These are phyloP conservation scores for Pseudocercospora fuligena DNA, from an alignment of 2,329 filamentous ascomycete species.

Conservation along the genomic window DNA sequence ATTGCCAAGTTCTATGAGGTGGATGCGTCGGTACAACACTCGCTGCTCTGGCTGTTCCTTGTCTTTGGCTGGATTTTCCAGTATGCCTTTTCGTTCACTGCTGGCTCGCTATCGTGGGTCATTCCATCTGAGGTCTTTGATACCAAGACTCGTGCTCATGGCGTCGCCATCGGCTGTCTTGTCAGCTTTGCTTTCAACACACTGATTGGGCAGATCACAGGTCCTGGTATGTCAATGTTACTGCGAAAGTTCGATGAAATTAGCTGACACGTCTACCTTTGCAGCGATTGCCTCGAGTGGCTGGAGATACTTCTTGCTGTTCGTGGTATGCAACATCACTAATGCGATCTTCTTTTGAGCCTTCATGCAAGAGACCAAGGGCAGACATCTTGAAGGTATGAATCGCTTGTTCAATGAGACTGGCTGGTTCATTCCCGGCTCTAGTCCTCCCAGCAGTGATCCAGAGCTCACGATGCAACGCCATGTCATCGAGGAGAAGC, in stretches of 20 bases:
- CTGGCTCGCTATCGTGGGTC: conserved; percentile 35
- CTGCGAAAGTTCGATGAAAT: too few relatives aligned
- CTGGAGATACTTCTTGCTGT: conserved; percentile 37
- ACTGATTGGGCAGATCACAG: conserved; percentile 40
- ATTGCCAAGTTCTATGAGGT: conserved; percentile 27
- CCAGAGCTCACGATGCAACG: too few relatives aligned
- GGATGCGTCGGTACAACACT: conserved; percentile 16
- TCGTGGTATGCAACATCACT: conserved; percentile 35
- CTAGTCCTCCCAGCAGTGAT: too few relatives aligned
- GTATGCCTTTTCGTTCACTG: conserved; percentile 31
- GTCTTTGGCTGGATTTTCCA: conserved; percentile 37
- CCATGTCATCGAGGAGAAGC: too few relatives aligned
- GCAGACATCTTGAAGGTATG: conserved; percentile 42
- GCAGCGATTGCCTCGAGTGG: conserved; percentile 30
- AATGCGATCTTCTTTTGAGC: conserved; percentile 58
- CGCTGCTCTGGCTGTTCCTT: conserved; percentile 36
- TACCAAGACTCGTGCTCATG: conserved; percentile 33
- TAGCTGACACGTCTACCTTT: too few relatives aligned
- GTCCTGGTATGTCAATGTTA: conserved; percentile 13
- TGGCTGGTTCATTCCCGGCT: conserved; percentile 1
- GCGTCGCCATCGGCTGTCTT: conserved; percentile 33
- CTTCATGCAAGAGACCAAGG: conserved; percentile 74
- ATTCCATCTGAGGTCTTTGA: conserved; percentile 39
- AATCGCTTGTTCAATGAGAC: conserved; percentile 6
- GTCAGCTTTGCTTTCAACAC: conserved; percentile 40